phyloP scores from a whole-genome alignment of 306 rosid species.

The Trifolium pratense region DNA sequence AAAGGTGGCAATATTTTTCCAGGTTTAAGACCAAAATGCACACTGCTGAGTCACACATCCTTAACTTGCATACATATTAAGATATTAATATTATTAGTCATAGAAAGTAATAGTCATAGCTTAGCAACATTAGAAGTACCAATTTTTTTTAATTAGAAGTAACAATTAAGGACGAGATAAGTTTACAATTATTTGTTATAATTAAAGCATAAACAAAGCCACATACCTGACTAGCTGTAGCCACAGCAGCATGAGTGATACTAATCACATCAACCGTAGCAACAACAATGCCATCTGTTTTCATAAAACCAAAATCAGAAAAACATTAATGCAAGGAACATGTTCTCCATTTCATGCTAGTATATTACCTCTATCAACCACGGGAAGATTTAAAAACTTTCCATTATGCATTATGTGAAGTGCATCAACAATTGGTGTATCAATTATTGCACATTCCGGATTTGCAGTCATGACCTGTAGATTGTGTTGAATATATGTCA shows the following conservation, averaged over 20 bases:
- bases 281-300: slow-evolving; percentile 77
- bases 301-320: slow-evolving; percentile 46
- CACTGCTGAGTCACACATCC: not conserved
- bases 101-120: not conserved
- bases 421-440: slow-evolving; percentile 94
- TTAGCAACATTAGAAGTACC: not conserved
- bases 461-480: slow-evolving; percentile 89
- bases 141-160: not conserved
- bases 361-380: slow-evolving; percentile 76
- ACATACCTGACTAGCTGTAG: slow-evolving; percentile 70
- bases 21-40: slow-evolving; percentile 3
- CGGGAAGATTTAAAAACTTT: slow-evolving; percentile 91
- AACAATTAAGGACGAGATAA: not conserved
- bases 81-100: not conserved
- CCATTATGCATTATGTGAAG: slow-evolving; percentile 94
- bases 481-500: slow-evolving; percentile 36
- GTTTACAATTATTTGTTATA: not conserved
- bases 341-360: not conserved
- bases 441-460: slow-evolving; percentile 86
- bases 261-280: slow-evolving; percentile 84
- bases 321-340: slow-evolving; percentile 5
- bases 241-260: slow-evolving; percentile 94
- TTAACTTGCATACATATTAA: not conserved
- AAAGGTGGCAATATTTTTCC: not conserved
- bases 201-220: slow-evolving; percentile 27